Conservation (phyloP, 2,329 filamentous ascomycete species). For the Tolypocladium tropicale region DNA sequence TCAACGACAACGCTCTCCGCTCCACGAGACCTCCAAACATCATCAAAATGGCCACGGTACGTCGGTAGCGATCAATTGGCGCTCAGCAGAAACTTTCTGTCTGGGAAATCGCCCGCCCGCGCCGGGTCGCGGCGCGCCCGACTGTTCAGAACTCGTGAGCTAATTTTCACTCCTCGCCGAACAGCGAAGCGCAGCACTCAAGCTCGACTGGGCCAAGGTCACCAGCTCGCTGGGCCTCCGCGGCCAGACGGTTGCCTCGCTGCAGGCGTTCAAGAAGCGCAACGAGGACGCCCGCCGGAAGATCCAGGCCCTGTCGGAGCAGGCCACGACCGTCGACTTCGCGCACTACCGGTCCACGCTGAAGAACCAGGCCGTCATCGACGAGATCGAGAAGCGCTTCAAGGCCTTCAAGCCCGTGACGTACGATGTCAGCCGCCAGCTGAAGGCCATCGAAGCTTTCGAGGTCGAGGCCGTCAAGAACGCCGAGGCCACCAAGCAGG, state of each 20-base stretch:
- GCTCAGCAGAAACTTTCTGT: neutral
- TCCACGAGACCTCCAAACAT: constrained; percentile 34
- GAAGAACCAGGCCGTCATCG: constrained; percentile 91
- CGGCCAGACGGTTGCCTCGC: constrained; percentile 83
- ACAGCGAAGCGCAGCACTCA: constrained; percentile 95
- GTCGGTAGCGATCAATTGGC: constrained; percentile 28
- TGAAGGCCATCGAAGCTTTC: constrained; percentile 97
- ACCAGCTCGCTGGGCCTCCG: constrained; percentile 89
- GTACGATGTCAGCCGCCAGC: constrained; percentile 86
- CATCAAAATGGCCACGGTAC: constrained; percentile 60
- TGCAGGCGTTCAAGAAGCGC: constrained; percentile 98
- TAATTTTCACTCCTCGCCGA: constrained; percentile 35
- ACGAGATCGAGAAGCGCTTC: constrained; percentile 97
- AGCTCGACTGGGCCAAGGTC: constrained; percentile 98
- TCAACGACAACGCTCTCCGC: constrained; percentile 39
- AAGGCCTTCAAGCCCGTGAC: constrained; percentile 80
- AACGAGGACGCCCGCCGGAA: constrained; percentile 98
- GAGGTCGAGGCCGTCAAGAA: constrained; percentile 96
- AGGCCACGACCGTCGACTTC: constrained; percentile 85
- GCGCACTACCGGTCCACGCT: constrained; percentile 79
- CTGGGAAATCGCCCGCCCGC: neutral
- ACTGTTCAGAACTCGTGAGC: constrained; percentile 27
- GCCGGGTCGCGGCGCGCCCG: neutral
- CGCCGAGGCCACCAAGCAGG: constrained; percentile 91
- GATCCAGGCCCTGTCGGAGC: constrained; percentile 73